These are phyloP conservation scores for Dactylellina haptotyla DNA, from an alignment of 2,329 filamentous ascomycete species.

Conservation along the genomic window DNA sequence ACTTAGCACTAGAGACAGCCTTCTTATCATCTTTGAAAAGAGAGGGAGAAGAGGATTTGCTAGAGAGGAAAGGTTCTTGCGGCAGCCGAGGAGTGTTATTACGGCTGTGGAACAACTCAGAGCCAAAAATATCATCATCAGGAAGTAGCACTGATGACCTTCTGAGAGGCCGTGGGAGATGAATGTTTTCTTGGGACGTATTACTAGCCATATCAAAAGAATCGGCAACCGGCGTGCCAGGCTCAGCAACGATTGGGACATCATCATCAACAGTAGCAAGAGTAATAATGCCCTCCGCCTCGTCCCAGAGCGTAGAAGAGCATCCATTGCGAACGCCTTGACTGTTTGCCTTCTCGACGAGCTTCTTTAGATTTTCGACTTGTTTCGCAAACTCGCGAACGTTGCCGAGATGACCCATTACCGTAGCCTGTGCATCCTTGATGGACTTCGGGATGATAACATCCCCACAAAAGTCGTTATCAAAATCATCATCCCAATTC, in stretches of 20 bases:
- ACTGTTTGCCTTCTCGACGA: slow-evolving; percentile 75
- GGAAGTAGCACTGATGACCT: slow-evolving; percentile 56
- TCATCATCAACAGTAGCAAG: slow-evolving; percentile 78
- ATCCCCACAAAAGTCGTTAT: slow-evolving; percentile 64
- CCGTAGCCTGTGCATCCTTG: slow-evolving; percentile 81
- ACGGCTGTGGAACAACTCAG: slow-evolving; percentile 47
- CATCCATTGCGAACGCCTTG: slow-evolving; percentile 73
- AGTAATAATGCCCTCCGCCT: slow-evolving; percentile 87
- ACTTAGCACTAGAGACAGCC: slow-evolving; percentile 45
- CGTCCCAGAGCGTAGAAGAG: slow-evolving; percentile 74
- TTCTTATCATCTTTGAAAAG: slow-evolving; percentile 53
- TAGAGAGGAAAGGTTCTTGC: slow-evolving; percentile 46
- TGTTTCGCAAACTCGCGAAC: slow-evolving; percentile 81
- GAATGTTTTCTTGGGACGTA: slow-evolving; percentile 50
- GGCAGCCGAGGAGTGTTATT: slow-evolving; percentile 49
- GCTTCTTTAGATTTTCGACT: slow-evolving; percentile 81
- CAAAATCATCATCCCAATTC: slow-evolving; percentile 91
- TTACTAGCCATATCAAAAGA: slow-evolving; percentile 50
- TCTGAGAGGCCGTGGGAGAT: slow-evolving; percentile 34
- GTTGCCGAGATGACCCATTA: slow-evolving; percentile 84
- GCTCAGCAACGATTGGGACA: slow-evolving; percentile 59
- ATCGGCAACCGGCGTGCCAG: slow-evolving; percentile 35
- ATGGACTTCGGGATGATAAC: slow-evolving; percentile 82
- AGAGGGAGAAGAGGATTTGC: slow-evolving; percentile 49
- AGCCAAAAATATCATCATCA: slow-evolving; percentile 58